Evolutionary conservation across 2,329 filamentous ascomycete genomes (phyloP).

Genomic region (Fusarium sp.): DNA sequence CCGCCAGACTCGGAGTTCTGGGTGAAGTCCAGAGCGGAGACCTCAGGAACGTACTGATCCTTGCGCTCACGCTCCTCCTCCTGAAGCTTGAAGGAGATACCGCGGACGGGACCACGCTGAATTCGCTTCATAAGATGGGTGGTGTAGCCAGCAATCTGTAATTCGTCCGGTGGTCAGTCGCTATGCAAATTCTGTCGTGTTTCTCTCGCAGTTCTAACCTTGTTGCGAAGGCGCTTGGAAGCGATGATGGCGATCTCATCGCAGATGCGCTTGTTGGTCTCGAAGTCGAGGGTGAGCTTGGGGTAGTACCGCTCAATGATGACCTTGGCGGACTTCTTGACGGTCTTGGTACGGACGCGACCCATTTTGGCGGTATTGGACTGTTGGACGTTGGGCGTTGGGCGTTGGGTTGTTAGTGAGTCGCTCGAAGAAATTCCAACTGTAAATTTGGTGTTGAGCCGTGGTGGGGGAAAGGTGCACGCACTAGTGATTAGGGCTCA

Average conservation of each 20-base stretch:
- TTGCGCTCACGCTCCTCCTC: constrained; percentile 99
- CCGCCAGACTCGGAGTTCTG: constrained; percentile 95
- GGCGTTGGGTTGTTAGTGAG: constrained; percentile 48
- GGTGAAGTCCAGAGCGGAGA: constrained; percentile 98
- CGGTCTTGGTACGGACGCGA: constrained; percentile 78
- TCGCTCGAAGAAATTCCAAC: constrained; percentile 42
- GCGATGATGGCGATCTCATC: constrained; percentile 99
- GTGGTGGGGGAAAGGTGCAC: constrained; percentile 29
- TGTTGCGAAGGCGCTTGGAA: constrained; percentile 99
- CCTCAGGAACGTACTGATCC: constrained; percentile 99
- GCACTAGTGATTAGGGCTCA: constrained; percentile 47
- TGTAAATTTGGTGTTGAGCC: constrained; percentile 46
- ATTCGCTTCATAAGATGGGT: constrained; percentile 99
- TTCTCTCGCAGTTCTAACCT: constrained; percentile 68
- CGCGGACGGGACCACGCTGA: constrained; percentile 97
- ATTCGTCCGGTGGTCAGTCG: constrained; percentile 30
- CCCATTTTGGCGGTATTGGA: constrained; percentile 72
- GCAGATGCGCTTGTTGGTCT: constrained; percentile 99
- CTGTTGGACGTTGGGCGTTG: constrained; percentile 52
- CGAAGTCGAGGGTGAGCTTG: constrained; percentile 98
- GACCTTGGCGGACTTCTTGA: constrained; percentile 93
- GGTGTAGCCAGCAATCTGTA: constrained; percentile 95
- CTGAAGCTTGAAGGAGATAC: constrained; percentile 99
- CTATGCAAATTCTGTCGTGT: neutral
- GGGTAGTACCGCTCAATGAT: constrained; percentile 99